Conservation (phyloP, 108 stramenopile species). For the Cylindrotheca closterium region DNA sequence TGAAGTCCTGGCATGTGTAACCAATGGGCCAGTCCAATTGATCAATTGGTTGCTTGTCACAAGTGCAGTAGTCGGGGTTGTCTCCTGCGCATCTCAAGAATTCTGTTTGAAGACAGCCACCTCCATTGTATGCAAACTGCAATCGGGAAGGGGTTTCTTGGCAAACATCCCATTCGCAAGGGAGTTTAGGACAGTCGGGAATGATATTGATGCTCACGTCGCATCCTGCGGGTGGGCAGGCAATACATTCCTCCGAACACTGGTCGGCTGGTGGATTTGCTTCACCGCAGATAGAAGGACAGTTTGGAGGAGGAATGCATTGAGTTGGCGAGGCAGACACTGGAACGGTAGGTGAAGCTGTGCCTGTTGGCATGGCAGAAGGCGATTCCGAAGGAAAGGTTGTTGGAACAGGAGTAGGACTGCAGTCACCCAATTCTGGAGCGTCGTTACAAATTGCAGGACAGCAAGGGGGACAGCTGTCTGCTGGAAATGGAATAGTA, state of each 20-base stretch:
- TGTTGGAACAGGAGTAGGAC: not conserved
- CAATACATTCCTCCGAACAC: not conserved
- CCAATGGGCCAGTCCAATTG: slow-evolving; percentile 11
- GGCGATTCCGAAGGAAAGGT: not conserved
- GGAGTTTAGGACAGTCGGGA: not conserved
- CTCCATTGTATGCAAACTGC: slow-evolving; percentile 16
- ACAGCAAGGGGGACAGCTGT: not conserved
- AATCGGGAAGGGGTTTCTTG: slow-evolving; percentile 7
- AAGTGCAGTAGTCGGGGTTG: slow-evolving; percentile 15
- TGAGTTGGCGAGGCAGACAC: not conserved
- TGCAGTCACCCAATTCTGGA: not conserved
- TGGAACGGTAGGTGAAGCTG: no score
- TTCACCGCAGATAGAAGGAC: not conserved
- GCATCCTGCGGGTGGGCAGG: not conserved
- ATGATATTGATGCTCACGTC: not conserved
- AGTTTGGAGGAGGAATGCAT: not conserved
- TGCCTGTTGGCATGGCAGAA: not conserved
- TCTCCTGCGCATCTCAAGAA: slow-evolving; percentile 10
- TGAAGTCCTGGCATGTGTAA: slow-evolving; percentile 21
- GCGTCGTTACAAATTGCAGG: not conserved
- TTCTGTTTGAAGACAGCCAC: slow-evolving; percentile 8
- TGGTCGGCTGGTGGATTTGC: not conserved
- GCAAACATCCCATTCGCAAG: not conserved
- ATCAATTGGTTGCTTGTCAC: slow-evolving; percentile 6
- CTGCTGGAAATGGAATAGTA: not conserved